A percentile compares a stretch with the other conserved stretches of the same genome.
These are phyloP conservation scores for Penicillium oxalicum DNA, from an alignment of 2,329 filamentous ascomycete genomes.

Conservation along the genomic window DNA sequence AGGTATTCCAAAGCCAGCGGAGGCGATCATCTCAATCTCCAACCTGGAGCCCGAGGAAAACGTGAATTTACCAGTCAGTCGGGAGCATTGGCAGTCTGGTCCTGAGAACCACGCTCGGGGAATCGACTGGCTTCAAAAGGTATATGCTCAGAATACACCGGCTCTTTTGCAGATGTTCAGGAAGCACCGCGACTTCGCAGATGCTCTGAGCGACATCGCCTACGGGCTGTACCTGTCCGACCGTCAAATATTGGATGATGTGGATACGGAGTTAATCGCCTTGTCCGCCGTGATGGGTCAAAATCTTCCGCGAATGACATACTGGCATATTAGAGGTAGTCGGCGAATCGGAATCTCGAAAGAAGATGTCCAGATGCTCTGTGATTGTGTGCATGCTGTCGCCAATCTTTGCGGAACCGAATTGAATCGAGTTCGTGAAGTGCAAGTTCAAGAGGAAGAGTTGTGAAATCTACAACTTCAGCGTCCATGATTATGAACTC, in stretches of 20 bases:
- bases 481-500: too few relatives aligned
- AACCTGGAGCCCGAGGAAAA: slow-evolving; percentile 48
- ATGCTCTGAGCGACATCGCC: slow-evolving; percentile 64
- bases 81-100: slow-evolving; percentile 53
- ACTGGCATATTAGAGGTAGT: slow-evolving; percentile 38
- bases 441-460: slow-evolving; percentile 1
- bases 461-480: background rate
- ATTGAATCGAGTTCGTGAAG: slow-evolving; percentile 3
- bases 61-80: slow-evolving; percentile 46
- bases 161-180: slow-evolving; percentile 16
- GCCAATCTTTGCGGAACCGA: slow-evolving; percentile 10
- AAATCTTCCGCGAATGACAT: slow-evolving; percentile 29
- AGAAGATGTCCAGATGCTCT: slow-evolving; percentile 31
- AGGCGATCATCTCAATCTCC: slow-evolving; percentile 49
- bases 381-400: slow-evolving; percentile 11
- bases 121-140: slow-evolving; percentile 47
- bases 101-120: slow-evolving; percentile 47
- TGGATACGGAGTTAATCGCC: slow-evolving; percentile 37
- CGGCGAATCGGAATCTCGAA: slow-evolving; percentile 30
- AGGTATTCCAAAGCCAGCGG: slow-evolving; percentile 54
- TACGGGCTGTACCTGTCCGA: slow-evolving; percentile 51
- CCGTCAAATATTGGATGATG: slow-evolving; percentile 27
- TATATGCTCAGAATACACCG: slow-evolving; percentile 46
- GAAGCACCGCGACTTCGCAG: slow-evolving; percentile 48
- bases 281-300: slow-evolving; percentile 36